Evolutionary conservation across 2,329 filamentous ascomycete species (phyloP).

Genomic region (Pseudocercospora musae): DNA sequence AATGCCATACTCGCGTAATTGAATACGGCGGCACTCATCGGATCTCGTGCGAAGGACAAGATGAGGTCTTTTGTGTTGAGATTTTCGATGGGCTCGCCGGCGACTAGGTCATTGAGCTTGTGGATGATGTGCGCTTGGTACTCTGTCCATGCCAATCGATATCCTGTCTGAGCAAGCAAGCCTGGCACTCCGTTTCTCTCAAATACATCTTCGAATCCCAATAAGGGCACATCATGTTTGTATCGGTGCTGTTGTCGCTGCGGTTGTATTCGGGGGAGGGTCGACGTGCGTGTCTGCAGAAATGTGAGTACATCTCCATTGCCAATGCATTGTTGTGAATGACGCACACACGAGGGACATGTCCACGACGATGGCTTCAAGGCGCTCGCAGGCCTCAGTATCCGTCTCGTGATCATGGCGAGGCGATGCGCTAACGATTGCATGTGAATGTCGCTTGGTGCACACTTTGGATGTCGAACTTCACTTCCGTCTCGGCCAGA

Average conservation of each 20-base stretch:
- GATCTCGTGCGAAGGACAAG: constrained; percentile 73
- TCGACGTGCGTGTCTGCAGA: constrained; percentile 17
- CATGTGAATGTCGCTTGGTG: not conserved
- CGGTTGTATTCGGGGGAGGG: constrained; percentile 16
- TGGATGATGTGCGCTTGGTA: constrained; percentile 74
- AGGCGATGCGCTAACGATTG: not conserved
- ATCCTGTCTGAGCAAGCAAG: constrained; percentile 67
- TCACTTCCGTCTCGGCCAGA: not conserved
- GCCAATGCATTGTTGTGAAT: not conserved
- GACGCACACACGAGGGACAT: constrained; percentile 32
- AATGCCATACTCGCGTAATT: constrained; percentile 95
- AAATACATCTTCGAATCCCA: constrained; percentile 47
- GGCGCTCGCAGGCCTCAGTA: constrained; percentile 27
- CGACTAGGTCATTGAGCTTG: constrained; percentile 70
- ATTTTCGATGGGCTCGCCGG: constrained; percentile 65
- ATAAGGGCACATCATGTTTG: constrained; percentile 47
- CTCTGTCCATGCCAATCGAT: constrained; percentile 73
- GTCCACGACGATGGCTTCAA: constrained; percentile 27
- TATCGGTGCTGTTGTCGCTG: constrained; percentile 23
- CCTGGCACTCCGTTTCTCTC: constrained; percentile 59
- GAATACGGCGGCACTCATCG: constrained; percentile 74
- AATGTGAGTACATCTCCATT: constrained; percentile 4
- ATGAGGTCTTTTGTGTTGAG: constrained; percentile 64
- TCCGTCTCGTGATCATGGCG: constrained; percentile 33
- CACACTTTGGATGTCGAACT: not conserved